Evolutionary conservation across 2,329 filamentous ascomycete species (phyloP).

Genomic region (Botrytis byssoidea): DNA sequence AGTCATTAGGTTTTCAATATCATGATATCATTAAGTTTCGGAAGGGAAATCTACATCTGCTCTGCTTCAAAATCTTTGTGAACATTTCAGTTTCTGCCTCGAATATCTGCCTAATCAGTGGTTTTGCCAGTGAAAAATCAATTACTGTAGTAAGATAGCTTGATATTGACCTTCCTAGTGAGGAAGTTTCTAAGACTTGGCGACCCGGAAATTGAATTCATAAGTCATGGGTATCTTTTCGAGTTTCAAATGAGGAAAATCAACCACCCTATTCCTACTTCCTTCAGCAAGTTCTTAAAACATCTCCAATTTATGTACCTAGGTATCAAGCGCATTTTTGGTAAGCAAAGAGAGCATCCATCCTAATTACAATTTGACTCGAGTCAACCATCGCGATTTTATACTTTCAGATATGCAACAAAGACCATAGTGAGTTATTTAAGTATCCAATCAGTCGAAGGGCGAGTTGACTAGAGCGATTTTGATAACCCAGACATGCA

Average conservation of each 20-base stretch:
- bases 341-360: neutral
- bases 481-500: neutral
- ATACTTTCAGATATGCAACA: conserved; percentile 5
- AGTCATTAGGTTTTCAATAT: neutral
- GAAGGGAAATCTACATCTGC: neutral
- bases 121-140: neutral
- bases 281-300: neutral
- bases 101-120: neutral
- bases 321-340: neutral
- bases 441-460: neutral
- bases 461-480: neutral
- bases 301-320: neutral
- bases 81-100: neutral
- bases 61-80: neutral
- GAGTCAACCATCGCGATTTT: neutral
- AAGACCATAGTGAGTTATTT: neutral
- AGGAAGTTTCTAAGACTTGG: neutral
- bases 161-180: neutral
- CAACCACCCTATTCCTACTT: neutral
- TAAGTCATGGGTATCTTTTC: neutral
- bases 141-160: neutral
- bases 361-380: neutral
- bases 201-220: neutral
- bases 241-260: neutral
- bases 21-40: neutral